phyloP scores from a whole-genome alignment of 2,329 filamentous ascomycete genomes.

The Huntiella moniliformis region DNA sequence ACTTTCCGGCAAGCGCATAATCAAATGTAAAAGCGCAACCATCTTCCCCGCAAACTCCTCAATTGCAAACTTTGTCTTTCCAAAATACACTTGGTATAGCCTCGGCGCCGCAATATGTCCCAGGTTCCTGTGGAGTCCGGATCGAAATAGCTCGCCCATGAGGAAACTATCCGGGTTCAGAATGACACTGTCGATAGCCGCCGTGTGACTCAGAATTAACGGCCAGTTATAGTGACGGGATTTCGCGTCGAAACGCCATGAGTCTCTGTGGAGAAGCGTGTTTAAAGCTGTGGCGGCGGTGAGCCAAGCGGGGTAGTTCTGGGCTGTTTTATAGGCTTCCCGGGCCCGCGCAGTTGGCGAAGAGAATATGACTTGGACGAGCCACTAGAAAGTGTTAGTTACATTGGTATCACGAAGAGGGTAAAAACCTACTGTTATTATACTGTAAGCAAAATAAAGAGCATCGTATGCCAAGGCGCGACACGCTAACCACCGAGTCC shows the following conservation, averaged over 20 bases:
- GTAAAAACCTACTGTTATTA: conserved; percentile 1
- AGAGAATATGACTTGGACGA: conserved; percentile 6
- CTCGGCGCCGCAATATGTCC: conserved; percentile 72
- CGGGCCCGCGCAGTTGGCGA: not conserved
- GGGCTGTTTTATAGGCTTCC: conserved; percentile 27
- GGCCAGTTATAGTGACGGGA: conserved; percentile 73
- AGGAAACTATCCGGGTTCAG: conserved; percentile 54
- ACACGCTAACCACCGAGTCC: not conserved
- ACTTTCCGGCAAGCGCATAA: conserved; percentile 33
- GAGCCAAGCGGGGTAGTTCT: conserved; percentile 71
- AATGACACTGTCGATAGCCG: conserved; percentile 48
- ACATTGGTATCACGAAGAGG: not conserved
- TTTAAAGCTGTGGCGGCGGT: conserved; percentile 70
- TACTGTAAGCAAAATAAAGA: conserved; percentile 2
- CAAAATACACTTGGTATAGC: conserved; percentile 69
- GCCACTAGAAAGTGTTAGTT: conserved; percentile 3
- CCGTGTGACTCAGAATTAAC: conserved; percentile 60
- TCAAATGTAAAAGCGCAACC: conserved; percentile 60
- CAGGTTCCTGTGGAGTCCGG: conserved; percentile 59
- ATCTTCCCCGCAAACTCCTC: conserved; percentile 80
- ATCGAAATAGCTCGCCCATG: conserved; percentile 62
- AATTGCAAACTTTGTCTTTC: conserved; percentile 75
- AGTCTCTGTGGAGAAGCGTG: conserved; percentile 57
- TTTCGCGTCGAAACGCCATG: conserved; percentile 69
- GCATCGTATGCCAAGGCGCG: conserved; percentile 8